Percentiles rank a stretch among this genome's conserved stretches.
phyloP scores from a whole-genome alignment of 768 basidiomycete species.

The Chalciporus sphaerocephalus region DNA sequence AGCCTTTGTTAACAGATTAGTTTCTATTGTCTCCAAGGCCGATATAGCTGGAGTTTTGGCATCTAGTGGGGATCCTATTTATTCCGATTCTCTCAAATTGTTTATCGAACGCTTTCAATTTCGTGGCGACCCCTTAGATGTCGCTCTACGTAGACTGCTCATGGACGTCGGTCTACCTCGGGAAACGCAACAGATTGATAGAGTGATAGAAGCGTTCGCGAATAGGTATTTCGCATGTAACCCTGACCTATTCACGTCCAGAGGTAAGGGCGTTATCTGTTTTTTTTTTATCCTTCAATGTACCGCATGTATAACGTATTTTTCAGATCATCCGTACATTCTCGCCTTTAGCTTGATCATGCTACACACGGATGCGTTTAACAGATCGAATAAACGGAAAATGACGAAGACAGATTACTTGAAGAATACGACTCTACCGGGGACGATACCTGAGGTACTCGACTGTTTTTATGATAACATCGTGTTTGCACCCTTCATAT shows the following conservation, averaged over 20 bases:
- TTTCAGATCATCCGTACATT: constrained; percentile 86
- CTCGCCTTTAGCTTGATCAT: constrained; percentile 97
- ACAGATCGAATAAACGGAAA: constrained; percentile 94
- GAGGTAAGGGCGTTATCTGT: constrained; percentile 58
- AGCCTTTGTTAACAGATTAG: constrained; percentile 62
- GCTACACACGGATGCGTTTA: constrained; percentile 98
- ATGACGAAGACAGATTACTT: constrained; percentile 96
- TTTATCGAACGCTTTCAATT: constrained; percentile 83
- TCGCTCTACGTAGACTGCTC: constrained; percentile 82
- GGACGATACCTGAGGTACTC: constrained; percentile 75
- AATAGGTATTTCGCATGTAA: constrained; percentile 80
- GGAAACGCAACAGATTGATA: constrained; percentile 98
- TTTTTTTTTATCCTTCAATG: background rate
- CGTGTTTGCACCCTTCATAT: constrained; percentile 92
- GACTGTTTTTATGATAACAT: constrained; percentile 98
- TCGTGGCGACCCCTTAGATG: constrained; percentile 75
- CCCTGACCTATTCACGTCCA: constrained; percentile 68
- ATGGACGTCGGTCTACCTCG: constrained; percentile 90
- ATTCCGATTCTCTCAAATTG: constrained; percentile 59
- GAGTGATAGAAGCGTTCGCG: constrained; percentile 95
- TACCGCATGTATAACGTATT: constrained; percentile 1
- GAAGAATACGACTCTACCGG: constrained; percentile 85
- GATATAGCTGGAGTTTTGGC: constrained; percentile 82
- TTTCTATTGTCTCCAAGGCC: constrained; percentile 60
- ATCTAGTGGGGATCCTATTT: constrained; percentile 71